These are phyloP conservation scores for Panaeolus papilionaceus DNA, from an alignment of 768 basidiomycete genomes.

Conservation along the genomic window DNA sequence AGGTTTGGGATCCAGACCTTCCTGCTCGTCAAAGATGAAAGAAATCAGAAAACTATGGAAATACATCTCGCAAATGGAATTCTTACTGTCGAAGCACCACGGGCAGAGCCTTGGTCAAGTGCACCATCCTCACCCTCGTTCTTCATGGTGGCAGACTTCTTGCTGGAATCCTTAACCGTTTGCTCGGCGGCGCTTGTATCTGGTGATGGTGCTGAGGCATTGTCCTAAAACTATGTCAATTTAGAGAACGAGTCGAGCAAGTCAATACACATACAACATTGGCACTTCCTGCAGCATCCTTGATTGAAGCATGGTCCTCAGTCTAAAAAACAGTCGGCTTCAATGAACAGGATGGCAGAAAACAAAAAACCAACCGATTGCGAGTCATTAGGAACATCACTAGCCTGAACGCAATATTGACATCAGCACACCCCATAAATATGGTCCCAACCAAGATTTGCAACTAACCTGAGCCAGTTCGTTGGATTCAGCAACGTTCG, in stretches of 20 bases:
- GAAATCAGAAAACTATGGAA: background rate
- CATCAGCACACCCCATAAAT: slow-evolving; percentile 17
- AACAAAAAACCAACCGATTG: slow-evolving; percentile 29
- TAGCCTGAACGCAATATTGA: slow-evolving; percentile 25
- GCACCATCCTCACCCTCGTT: slow-evolving; percentile 32
- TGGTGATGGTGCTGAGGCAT: background rate
- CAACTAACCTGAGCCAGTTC: slow-evolving; percentile 38
- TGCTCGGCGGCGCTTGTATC: slow-evolving; percentile 15
- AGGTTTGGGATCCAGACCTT: background rate
- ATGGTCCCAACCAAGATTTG: background rate
- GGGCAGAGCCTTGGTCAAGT: slow-evolving; percentile 30
- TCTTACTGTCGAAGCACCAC: slow-evolving; percentile 35
- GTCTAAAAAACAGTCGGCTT: slow-evolving; percentile 13
- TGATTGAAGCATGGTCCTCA: slow-evolving; percentile 15
- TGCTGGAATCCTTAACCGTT: background rate
- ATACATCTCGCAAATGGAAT: slow-evolving; percentile 2
- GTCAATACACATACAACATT: background rate
- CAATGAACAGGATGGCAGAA: background rate
- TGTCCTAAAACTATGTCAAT: background rate
- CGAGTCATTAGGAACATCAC: slow-evolving; percentile 35
- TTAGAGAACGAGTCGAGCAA: background rate
- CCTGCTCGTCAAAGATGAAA: background rate
- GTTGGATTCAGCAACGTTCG: slow-evolving; percentile 41
- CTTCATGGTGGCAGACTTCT: slow-evolving; percentile 29
- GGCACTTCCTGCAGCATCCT: slow-evolving; percentile 17